A percentile compares a stretch with the other conserved stretches of the same genome.
Evolutionary conservation across 2,329 filamentous ascomycete genomes (phyloP).

Genomic region (Xylaria sp.): DNA sequence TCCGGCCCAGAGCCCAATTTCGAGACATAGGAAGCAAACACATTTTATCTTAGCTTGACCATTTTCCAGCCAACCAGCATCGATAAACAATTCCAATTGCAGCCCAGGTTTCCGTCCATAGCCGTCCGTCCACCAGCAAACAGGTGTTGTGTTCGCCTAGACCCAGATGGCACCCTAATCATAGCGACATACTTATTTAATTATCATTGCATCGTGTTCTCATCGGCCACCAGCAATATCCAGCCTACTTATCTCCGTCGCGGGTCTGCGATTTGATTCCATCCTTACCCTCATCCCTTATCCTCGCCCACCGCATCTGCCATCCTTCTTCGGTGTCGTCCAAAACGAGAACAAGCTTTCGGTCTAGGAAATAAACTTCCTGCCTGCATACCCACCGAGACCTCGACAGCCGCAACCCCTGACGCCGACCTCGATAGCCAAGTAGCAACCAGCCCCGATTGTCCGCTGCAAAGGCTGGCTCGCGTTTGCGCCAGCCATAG

Average conservation of each 20-base stretch:
- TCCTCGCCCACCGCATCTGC: not conserved
- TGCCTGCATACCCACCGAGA: not conserved
- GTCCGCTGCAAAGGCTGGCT: conserved; percentile 51
- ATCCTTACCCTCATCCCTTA: not conserved
- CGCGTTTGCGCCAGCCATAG: conserved; percentile 66
- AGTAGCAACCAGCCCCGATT: conserved; percentile 57
- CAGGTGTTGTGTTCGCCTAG: conserved; percentile 1
- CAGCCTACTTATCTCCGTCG: not conserved
- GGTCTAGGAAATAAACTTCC: not conserved
- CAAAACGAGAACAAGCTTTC: not conserved
- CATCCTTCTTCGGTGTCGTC: not conserved
- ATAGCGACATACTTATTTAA: not conserved
- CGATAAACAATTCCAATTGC: conserved; percentile 12
- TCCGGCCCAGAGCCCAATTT: conserved; percentile 1
- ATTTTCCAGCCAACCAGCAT: conserved; percentile 18
- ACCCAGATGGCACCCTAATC: not conserved
- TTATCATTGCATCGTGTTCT: not conserved
- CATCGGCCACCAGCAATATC: not conserved
- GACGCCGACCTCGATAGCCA: conserved; percentile 7
- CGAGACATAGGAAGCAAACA: not conserved
- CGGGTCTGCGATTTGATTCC: not conserved
- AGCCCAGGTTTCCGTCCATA: conserved; percentile 7
- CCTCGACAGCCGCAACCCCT: conserved; percentile 5
- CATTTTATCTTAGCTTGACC: conserved; percentile 4
- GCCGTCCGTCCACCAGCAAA: conserved; percentile 14